Evolutionary conservation across 345 rosid species (phyloP).

Genomic region (Erysimum cheiranthoides): DNA sequence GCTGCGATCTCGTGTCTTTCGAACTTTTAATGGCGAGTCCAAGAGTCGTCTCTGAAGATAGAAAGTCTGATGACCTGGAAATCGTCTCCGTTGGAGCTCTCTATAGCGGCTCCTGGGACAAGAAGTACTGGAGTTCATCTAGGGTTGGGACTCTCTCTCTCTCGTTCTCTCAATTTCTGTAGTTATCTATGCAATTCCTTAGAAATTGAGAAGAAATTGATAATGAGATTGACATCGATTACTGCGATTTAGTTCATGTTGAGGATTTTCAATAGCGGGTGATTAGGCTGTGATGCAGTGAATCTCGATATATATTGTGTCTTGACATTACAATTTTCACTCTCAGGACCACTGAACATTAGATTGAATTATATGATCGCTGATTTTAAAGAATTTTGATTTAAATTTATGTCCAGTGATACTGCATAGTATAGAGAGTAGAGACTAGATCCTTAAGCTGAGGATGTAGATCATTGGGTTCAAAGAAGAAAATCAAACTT

Average conservation of each 20-base stretch:
- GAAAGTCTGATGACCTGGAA: slow-evolving; percentile 65
- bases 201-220: too few species aligned
- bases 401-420: neutral
- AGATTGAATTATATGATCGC: neutral
- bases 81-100: slow-evolving; percentile 76
- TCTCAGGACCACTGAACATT: neutral
- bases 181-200: neutral
- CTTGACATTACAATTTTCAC: neutral
- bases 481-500: neutral
- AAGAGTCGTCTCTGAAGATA: slow-evolving; percentile 42
- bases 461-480: neutral
- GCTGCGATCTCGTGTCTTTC: slow-evolving; percentile 3
- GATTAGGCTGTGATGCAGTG: neutral
- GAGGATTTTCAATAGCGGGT: neutral
- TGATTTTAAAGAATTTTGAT: slow-evolving; percentile 24
- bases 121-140: slow-evolving; percentile 96
- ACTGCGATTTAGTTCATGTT: neutral
- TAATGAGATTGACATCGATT: slow-evolving; percentile 17
- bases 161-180: neutral
- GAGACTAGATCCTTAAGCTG: slow-evolving; percentile 11
- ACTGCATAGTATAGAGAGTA: neutral
- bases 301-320: neutral
- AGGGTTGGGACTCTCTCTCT: slow-evolving; percentile 61
- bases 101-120: slow-evolving; percentile 77
- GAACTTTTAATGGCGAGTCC: slow-evolving; percentile 51